Evolutionary conservation across 1,139 yeast species (phyloP).

Genomic region (Suhomyces bribrorum): DNA sequence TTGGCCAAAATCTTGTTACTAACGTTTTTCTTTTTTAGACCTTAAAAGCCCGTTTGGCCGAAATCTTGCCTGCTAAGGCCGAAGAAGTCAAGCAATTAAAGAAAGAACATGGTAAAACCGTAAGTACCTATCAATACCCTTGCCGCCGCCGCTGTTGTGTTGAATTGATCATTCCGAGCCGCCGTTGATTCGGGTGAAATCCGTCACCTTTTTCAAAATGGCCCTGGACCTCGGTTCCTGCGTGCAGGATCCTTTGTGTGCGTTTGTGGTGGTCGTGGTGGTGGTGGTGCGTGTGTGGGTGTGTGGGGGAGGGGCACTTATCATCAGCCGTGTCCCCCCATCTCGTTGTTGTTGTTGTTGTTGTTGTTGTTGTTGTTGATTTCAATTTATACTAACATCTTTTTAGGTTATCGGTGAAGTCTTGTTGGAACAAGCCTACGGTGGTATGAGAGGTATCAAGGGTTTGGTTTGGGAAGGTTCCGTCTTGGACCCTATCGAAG

Average conservation of each 20-base stretch:
- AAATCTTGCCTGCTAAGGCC: constrained; percentile 85
- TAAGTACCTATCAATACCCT: constrained; percentile 26
- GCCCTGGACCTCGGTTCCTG: background rate
- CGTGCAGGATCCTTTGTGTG: background rate
- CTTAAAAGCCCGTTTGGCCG: constrained; percentile 90
- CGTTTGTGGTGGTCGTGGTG: too few relatives aligned
- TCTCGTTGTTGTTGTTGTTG: too few relatives aligned
- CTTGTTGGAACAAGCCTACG: constrained; percentile 93
- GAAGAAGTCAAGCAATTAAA: constrained; percentile 90
- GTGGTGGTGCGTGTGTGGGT: too few relatives aligned
- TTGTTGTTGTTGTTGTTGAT: too few relatives aligned
- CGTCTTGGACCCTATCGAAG: constrained; percentile 96
- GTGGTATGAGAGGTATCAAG: constrained; percentile 99
- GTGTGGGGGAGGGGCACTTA: constrained; percentile 14
- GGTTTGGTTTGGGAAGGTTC: constrained; percentile 99
- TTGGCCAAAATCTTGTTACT: constrained; percentile 14
- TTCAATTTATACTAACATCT: constrained; percentile 9
- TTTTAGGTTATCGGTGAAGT: constrained; percentile 81
- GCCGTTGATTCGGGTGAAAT: background rate
- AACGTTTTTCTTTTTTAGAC: constrained; percentile 41
- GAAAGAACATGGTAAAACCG: constrained; percentile 86
- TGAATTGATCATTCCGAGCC: background rate
- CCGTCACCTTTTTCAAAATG: too few relatives aligned
- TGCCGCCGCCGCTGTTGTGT: background rate
- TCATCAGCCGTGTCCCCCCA: too few relatives aligned